Percentiles rank a stretch among this genome's conserved stretches.
Evolutionary conservation across 1,139 yeast genomes (phyloP).

Genomic region (Magnusiomyces tetraspermus): DNA sequence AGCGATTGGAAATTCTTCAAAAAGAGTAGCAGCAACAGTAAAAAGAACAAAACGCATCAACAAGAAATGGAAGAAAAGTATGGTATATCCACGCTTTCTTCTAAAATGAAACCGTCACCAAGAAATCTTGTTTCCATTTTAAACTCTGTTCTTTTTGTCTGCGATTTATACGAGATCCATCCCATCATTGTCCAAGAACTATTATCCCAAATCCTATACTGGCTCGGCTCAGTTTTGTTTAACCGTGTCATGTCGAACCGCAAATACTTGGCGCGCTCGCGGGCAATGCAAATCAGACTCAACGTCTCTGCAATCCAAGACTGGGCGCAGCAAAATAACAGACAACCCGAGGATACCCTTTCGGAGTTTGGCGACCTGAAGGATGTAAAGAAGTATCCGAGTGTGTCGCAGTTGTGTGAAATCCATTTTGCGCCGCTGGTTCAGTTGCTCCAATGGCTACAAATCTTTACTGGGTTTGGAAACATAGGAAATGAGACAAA

Average conservation of each 20-base stretch:
- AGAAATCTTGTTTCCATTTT: slow-evolving; percentile 73
- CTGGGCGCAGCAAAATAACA: slow-evolving; percentile 80
- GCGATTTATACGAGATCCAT: slow-evolving; percentile 68
- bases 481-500: slow-evolving; percentile 20
- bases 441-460: slow-evolving; percentile 83
- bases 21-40: slow-evolving; percentile 8
- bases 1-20: slow-evolving; percentile 37
- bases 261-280: slow-evolving; percentile 63
- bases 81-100: slow-evolving; percentile 64
- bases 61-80: slow-evolving; percentile 55
- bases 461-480: slow-evolving; percentile 64
- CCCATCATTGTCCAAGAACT: slow-evolving; percentile 68
- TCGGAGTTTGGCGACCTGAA: slow-evolving; percentile 28
- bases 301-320: slow-evolving; percentile 83
- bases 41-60: slow-evolving; percentile 28
- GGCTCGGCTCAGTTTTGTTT: slow-evolving; percentile 64
- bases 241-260: slow-evolving; percentile 60
- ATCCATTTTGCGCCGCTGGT: slow-evolving; percentile 62
- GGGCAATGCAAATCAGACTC: slow-evolving; percentile 82
- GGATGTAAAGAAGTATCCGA: slow-evolving; percentile 26
- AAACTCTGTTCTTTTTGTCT: slow-evolving; percentile 77
- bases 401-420: slow-evolving; percentile 44
- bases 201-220: slow-evolving; percentile 67
- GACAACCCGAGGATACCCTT: slow-evolving; percentile 37
- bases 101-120: slow-evolving; percentile 73